Evolutionary conservation across 306 rosid species (phyloP), one percentile per base, ranked within the genome.

Genomic region (Oemleria cerasiformis): DNA sequence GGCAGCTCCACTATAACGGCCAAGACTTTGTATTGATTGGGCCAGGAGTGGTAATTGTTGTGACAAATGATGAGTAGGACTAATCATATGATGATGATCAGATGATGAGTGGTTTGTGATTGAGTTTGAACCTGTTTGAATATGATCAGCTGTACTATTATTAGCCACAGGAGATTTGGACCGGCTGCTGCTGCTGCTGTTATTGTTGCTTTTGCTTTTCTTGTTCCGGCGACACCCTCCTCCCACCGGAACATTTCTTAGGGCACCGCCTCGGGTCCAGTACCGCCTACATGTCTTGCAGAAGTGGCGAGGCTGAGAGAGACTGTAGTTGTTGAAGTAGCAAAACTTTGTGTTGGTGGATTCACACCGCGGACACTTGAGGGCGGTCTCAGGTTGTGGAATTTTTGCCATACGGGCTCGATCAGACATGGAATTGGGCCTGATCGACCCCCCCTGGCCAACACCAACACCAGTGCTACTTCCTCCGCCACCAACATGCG

Each of bases 221-320:
- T 94, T 94, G 86, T 94, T 94, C 38, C 92, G 74, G 4, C 99
- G 85, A 73, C 96, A 89, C 0, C 99, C 99, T 3, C 99, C 99
- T 1, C 99, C 99, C 0, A 94, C 99, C 0, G 97, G 99, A 20
- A 94, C 99, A 63, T 74, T 94, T 16, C 99, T 63, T 6, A 94
- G 92, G 44, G 96, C 85, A 2, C 98, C 98, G 0, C 96, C 97
- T 56, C 75, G 85, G 16, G 98, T 93, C 98, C 98, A 93, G 79
- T 93, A 93, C 5, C 98, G 94, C 12, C 98, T 77, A 20, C 98
- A 93, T 2, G 96, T 75, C 88, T 91, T 93, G 81, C 98, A 93
- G 72, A 86, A 93, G 92, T 93, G 98, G 49, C 98, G 97, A 4
- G 97, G 98, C 40, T 93, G 98, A 20, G 90, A 3, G 75, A 86